phyloP scores from a whole-genome alignment of 805 yeast species.

The Metschnikowia lachancei region DNA sequence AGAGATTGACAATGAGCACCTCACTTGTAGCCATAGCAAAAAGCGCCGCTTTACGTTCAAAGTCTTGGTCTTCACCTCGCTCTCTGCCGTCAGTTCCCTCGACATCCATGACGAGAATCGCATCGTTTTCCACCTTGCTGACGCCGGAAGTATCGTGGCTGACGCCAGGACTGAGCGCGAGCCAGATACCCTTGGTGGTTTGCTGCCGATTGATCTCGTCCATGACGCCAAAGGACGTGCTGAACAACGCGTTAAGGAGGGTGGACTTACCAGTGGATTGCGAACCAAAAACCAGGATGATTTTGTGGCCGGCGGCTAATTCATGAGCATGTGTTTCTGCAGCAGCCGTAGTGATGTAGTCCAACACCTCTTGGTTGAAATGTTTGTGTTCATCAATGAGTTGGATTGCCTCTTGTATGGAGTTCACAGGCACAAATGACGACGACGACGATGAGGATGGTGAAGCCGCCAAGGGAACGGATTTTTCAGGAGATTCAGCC shows the following conservation, averaged over 20 bases:
- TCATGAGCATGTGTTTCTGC: slow-evolving; percentile 8
- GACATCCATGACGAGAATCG: slow-evolving; percentile 87
- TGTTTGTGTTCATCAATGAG: slow-evolving; percentile 59
- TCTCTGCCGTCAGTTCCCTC: slow-evolving; percentile 99
- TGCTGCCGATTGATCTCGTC: slow-evolving; percentile 82
- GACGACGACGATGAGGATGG: slow-evolving; percentile 28
- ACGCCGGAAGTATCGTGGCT: slow-evolving; percentile 11
- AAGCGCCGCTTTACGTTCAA: slow-evolving; percentile 92
- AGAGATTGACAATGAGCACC: slow-evolving; percentile 83
- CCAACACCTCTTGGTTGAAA: slow-evolving; percentile 39
- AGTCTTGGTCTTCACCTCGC: slow-evolving; percentile 97
- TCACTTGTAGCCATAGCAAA: slow-evolving; percentile 93
- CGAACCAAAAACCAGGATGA: slow-evolving; percentile 94
- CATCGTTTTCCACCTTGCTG: slow-evolving; percentile 20
- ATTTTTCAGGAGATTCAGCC: no score
- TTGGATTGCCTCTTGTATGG: slow-evolving; percentile 48
- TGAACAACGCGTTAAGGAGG: slow-evolving; percentile 77
- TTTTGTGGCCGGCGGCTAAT: slow-evolving; percentile 63
- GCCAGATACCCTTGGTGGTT: slow-evolving; percentile 57
- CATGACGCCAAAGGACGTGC: slow-evolving; percentile 86
- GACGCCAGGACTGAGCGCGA: slow-evolving; percentile 39
- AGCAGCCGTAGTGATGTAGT: slow-evolving; percentile 24
- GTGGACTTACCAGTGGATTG: slow-evolving; percentile 97
- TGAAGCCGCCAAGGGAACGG: no score
- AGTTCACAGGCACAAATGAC: slow-evolving; percentile 41